phyloP scores from a whole-genome alignment of 495 filamentous ascomycete species.

The Neurospora tetrasperma region DNA sequence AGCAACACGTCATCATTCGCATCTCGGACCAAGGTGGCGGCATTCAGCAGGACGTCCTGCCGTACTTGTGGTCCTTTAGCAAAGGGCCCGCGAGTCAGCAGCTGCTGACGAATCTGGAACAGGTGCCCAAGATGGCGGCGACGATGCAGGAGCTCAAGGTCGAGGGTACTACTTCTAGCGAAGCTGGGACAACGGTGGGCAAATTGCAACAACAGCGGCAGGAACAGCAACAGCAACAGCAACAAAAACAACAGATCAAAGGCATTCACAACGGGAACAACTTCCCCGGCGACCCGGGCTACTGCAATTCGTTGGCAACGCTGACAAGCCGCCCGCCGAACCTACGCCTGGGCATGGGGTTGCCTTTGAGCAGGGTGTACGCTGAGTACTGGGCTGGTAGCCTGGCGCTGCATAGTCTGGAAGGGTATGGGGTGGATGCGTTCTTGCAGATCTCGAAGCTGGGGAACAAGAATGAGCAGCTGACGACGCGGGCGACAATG shows the following conservation, averaged over 20 bases:
- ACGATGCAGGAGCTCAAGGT: constrained; percentile 77
- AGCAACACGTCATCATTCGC: constrained; percentile 91
- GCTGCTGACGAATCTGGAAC: constrained; percentile 68
- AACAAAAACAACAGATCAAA: neutral
- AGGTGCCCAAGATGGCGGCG: constrained; percentile 86
- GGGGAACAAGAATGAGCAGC: constrained; percentile 96
- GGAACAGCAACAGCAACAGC: neutral
- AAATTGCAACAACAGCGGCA: neutral
- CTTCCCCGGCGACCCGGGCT: constrained; percentile 6
- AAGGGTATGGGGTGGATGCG: constrained; percentile 95
- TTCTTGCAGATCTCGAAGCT: constrained; percentile 96
- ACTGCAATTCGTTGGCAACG: constrained; percentile 59
- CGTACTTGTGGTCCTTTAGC: constrained; percentile 90
- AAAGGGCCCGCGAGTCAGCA: constrained; percentile 70
- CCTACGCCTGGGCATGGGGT: constrained; percentile 81
- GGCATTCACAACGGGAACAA: constrained; percentile 3
- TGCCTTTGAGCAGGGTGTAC: constrained; percentile 90
- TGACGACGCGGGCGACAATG: constrained; percentile 79
- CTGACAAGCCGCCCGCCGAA: constrained; percentile 77
- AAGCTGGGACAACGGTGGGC: neutral
- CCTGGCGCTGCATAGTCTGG: constrained; percentile 82
- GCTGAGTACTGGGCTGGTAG: constrained; percentile 98
- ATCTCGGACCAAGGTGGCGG: constrained; percentile 94
- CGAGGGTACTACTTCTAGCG: constrained; percentile 6
- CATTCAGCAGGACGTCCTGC: constrained; percentile 72